Evolutionary conservation across 176 grass and related monocot genomes (phyloP), one percentile per base, ranked within the genome.

Genomic region (Triticum dicoccoides): DNA sequence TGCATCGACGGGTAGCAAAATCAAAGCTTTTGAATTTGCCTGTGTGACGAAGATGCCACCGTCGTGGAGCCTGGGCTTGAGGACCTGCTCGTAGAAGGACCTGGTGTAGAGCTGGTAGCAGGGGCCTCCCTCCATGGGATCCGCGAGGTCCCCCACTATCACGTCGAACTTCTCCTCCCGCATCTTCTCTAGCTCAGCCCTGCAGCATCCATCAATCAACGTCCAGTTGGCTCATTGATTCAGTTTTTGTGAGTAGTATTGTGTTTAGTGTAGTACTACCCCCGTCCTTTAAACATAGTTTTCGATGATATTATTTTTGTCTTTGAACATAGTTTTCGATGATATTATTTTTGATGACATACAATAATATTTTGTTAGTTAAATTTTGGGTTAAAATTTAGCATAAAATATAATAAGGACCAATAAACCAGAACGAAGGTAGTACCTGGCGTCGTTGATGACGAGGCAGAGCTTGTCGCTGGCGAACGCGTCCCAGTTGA

Each of bases 61-160:
- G 24, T 87, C 77, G 7, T 80, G 63, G 42, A 97, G 95, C 86
- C 86, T 92, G 25, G 90, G 88, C 84, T 94, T 92, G 39, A 97
- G 32, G 21, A 91, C 56, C n/a, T 84, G 38, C 18, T 94, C 49
- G 11, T 97, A 97, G 86, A 97, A 97, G 10, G 82, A 94, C 69
- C 91, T 97, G 80, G 95, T 94, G 88, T 97, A 97, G 32, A 97
- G 92, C 90, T 87, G 90, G 69, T 92, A 97, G 66, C 95, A 97
- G 9, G 95, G 95, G 2, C 95, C 95, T 80, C 90, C 95, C 42
- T 94, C 89, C 63, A 97, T 47, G 9, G 95, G 95, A 63, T 97
- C 95, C 27, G 90, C 85, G 56, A 94, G 83, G 65, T 97, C 92
- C n/a, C 95, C 95, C 6, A 94, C 77, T 80, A 94, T 92, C 13